Evolutionary conservation across 202 grass and related monocot species (phyloP), one percentile per base, ranked within the genome.

Genomic region (Cymbopogon flexuosus): DNA sequence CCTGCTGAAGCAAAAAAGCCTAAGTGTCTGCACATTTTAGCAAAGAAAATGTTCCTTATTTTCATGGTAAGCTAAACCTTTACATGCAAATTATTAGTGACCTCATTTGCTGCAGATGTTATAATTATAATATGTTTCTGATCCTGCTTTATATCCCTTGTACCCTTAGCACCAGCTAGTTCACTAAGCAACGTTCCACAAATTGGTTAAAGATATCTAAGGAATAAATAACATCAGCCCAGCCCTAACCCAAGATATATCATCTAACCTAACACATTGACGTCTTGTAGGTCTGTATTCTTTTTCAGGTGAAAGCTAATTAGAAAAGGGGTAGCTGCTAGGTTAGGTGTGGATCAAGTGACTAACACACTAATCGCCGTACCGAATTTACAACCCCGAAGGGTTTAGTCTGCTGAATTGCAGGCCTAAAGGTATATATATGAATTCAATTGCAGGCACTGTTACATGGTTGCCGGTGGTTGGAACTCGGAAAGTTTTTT

Each of bases 311-410:
- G 83, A 78, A 34, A 54, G 65, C 65, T 85, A 76, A 79, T 83
- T 83, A 58, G 83, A 89, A 56, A 45, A 86, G 74, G 18, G 62
- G 45, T 68, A 79, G 62, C 60, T 88, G 39, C 40, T 89, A 86
- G 68, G 88, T 86, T 86, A 79, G 88, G 83, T 75, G n/a, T 52
- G 24, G 18, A 86, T 79, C 52, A 78, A 89, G 73, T 79, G 83
- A 62, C 83, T 89, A 89, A 75, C 52, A 62, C 68, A 42, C 79
- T 83, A 75, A 54, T 74, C 1, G 34, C 73, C 51, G 23, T 56
- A 64, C 24, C 27, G 14, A 58, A 51, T 82, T 62, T 86, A 43
- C 75, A 86, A 57, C 10, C 31, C 40, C 2, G 47, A 78, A 73
- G 66, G 65, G 41, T 33, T 74, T 65, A 78, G 77, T 82, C 40